Conservation (phyloP, 768 basidiomycete genomes). For the Heimioporus sp. region DNA sequence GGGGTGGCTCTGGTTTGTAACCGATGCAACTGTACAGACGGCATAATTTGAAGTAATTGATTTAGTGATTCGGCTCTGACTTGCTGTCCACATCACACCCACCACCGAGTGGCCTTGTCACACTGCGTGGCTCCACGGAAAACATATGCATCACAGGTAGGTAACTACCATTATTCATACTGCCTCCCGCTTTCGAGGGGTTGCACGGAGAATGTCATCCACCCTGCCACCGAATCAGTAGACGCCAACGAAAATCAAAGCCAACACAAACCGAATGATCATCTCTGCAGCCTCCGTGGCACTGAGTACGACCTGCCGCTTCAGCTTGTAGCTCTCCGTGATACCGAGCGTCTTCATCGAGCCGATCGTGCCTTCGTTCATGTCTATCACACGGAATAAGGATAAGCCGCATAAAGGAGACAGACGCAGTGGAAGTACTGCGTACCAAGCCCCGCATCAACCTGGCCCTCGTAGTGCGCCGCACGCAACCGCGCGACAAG, state of each 20-base stretch:
- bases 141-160: too few relatives aligned
- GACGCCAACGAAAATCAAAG: neutral
- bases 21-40: too few relatives aligned
- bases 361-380: constrained; percentile 81
- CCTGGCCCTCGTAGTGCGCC: constrained; percentile 87
- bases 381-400: constrained; percentile 50
- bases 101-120: too few relatives aligned
- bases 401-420: neutral
- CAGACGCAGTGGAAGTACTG: constrained; percentile 1
- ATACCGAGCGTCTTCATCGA: constrained; percentile 88
- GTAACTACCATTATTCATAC: constrained; percentile 37
- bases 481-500: constrained; percentile 87
- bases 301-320: constrained; percentile 90
- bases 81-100: too few relatives aligned
- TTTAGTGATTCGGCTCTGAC: too few relatives aligned
- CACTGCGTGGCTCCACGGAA: too few relatives aligned
- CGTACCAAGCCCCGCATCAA: constrained; percentile 86
- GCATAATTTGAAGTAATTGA: too few relatives aligned
- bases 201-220: constrained; percentile 85
- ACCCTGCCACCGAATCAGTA: constrained; percentile 48
- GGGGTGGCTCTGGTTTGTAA: too few relatives aligned
- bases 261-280: constrained; percentile 77
- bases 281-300: constrained; percentile 98
- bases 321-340: constrained; percentile 97
- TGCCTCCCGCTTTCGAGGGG: constrained; percentile 84